phyloP scores from a whole-genome alignment of 441 rosid species.

The Croton laevigatus region DNA sequence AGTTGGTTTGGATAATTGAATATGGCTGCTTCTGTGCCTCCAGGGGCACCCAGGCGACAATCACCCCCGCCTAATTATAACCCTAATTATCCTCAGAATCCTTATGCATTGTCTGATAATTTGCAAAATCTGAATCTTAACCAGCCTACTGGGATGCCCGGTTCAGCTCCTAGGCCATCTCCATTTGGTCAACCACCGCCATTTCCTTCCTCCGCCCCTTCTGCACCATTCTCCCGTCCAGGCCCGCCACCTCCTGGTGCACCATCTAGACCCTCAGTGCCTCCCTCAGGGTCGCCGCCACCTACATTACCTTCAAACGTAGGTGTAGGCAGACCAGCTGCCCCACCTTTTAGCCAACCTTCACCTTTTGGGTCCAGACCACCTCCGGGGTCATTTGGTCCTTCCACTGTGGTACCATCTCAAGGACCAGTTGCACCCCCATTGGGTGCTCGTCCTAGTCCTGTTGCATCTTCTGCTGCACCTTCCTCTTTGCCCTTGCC shows the following conservation, averaged over 20 bases:
- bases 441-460: constrained; percentile 42
- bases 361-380: constrained; percentile 64
- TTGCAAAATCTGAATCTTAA: constrained; percentile 68
- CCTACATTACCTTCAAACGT: constrained; percentile 46
- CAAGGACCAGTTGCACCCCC: constrained; percentile 34
- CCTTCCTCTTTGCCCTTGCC: constrained; percentile 45
- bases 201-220: constrained; percentile 45
- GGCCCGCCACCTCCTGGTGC: constrained; percentile 41
- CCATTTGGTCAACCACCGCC: constrained; percentile 68
- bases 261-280: constrained; percentile 47
- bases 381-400: constrained; percentile 44
- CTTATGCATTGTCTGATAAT: constrained; percentile 49
- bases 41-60: constrained; percentile 74
- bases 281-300: constrained; percentile 46
- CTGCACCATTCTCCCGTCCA: constrained; percentile 51
- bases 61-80: constrained; percentile 46
- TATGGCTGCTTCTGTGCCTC: constrained; percentile 87
- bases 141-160: constrained; percentile 41
- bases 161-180: constrained; percentile 53
- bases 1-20: constrained; percentile 24
- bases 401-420: constrained; percentile 23
- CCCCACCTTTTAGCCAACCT: constrained; percentile 49
- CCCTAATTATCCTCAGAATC: constrained; percentile 44
- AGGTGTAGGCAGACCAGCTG: constrained; percentile 54
- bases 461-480: constrained; percentile 39